phyloP scores from a whole-genome alignment of 2,329 filamentous ascomycete genomes.

The Colletotrichum melonis region DNA sequence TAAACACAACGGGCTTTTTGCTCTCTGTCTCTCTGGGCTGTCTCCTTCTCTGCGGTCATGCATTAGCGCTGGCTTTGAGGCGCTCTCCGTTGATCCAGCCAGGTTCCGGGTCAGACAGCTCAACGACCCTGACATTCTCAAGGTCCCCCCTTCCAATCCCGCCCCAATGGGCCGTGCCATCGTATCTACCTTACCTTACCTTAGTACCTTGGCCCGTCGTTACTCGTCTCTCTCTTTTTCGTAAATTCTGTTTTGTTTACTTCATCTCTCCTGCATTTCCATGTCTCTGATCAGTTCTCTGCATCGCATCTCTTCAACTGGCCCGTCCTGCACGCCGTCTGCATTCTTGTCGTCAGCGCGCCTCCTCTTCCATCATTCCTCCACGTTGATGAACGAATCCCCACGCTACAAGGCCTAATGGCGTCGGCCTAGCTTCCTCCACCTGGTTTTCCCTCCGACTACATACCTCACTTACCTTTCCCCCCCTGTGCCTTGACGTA shows the following conservation, averaged over 20 bases:
- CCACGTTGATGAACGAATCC: constrained; percentile 25
- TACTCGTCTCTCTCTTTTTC: background rate
- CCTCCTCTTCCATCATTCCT: constrained; percentile 33
- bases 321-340: constrained; percentile 18
- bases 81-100: background rate
- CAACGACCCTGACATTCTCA: constrained; percentile 33
- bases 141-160: constrained; percentile 32
- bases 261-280: constrained; percentile 8
- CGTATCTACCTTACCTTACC: background rate
- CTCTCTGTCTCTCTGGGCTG: background rate
- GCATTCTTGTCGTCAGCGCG: constrained; percentile 34
- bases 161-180: constrained; percentile 18
- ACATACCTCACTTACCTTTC: background rate
- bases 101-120: constrained; percentile 11
- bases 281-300: constrained; percentile 9
- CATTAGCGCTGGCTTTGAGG: background rate
- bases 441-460: constrained; percentile 26
- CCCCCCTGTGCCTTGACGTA: constrained; percentile 28
- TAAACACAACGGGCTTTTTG: background rate
- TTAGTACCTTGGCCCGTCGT: background rate
- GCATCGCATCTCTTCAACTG: constrained; percentile 8
- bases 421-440: constrained; percentile 31
- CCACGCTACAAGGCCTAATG: constrained; percentile 28
- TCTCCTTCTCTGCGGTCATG: background rate
- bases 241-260: constrained; percentile 13